These are phyloP conservation scores for Pythium volutum DNA, from an alignment of 352 stramenopile species.

Conservation along the genomic window DNA sequence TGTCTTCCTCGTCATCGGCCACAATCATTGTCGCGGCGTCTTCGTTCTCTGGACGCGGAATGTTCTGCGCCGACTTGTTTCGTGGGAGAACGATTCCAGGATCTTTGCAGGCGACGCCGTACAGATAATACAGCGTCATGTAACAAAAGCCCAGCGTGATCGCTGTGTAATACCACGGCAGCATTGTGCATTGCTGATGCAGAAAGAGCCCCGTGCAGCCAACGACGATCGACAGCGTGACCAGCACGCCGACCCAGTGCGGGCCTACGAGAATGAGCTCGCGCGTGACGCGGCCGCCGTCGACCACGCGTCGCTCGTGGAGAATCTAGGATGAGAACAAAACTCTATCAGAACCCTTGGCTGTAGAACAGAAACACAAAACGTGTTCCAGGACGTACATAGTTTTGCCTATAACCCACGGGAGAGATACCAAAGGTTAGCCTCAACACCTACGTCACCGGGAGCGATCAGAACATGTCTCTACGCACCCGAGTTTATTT, in stretches of 20 bases:
- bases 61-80: constrained; percentile 2
- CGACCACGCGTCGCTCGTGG: constrained; percentile 33
- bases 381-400: constrained; percentile 11
- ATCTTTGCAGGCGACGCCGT: constrained; percentile 67
- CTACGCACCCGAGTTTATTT: constrained; percentile 39
- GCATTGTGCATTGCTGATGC: constrained; percentile 41
- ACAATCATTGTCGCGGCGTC: not conserved
- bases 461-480: not conserved
- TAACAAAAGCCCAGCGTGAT: constrained; percentile 54
- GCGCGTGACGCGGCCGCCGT: constrained; percentile 26
- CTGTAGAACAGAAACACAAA: not conserved
- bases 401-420: constrained; percentile 27
- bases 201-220: constrained; percentile 60
- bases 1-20: constrained; percentile 11
- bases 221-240: constrained; percentile 63
- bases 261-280: constrained; percentile 60
- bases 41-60: not conserved
- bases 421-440: not conserved
- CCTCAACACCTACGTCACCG: not conserved
- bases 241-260: constrained; percentile 78
- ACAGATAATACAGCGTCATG: constrained; percentile 68
- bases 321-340: constrained; percentile 37
- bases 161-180: constrained; percentile 56
- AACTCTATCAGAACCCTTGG: not conserved
- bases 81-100: constrained; percentile 54